A percentile compares a stretch with the other conserved stretches of the same genome.
Evolutionary conservation across 2,329 filamentous ascomycete species (phyloP).

Genomic region (Trichophaea hybrida): DNA sequence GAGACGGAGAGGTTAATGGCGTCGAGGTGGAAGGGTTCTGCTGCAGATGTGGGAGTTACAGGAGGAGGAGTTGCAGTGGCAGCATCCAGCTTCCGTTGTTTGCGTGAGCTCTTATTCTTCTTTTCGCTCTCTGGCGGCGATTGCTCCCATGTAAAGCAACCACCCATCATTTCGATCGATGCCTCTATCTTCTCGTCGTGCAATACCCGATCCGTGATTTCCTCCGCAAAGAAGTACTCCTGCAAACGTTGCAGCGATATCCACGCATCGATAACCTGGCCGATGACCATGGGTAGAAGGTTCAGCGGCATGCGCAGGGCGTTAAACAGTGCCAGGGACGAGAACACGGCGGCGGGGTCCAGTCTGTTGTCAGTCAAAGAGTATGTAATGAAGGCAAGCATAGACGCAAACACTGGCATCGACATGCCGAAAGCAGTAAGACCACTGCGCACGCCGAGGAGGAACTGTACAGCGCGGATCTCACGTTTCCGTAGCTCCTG

Average conservation of each 20-base stretch:
- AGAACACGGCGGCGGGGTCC: slow-evolving; percentile 68
- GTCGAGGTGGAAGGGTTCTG: slow-evolving; percentile 52
- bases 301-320: slow-evolving; percentile 80
- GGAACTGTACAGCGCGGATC: slow-evolving; percentile 66
- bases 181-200: slow-evolving; percentile 50
- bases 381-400: slow-evolving; percentile 83
- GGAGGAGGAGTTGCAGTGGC: slow-evolving; percentile 27
- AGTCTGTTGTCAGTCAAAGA: slow-evolving; percentile 52
- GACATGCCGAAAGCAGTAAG: slow-evolving; percentile 72
- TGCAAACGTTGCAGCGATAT: slow-evolving; percentile 73
- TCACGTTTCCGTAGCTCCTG: slow-evolving; percentile 60
- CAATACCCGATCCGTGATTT: slow-evolving; percentile 33
- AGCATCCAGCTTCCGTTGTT: slow-evolving; percentile 14
- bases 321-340: slow-evolving; percentile 87
- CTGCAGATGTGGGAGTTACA: slow-evolving; percentile 31
- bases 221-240: slow-evolving; percentile 75
- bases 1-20: slow-evolving; percentile 53
- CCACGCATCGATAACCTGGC: slow-evolving; percentile 79
- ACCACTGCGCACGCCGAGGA: slow-evolving; percentile 69
- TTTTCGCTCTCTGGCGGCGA: slow-evolving; percentile 19
- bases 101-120: slow-evolving; percentile 30
- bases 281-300: slow-evolving; percentile 71
- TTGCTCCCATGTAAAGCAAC: slow-evolving; percentile 76
- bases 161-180: slow-evolving; percentile 54
- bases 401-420: slow-evolving; percentile 83